Evolutionary conservation across 306 rosid genomes (phyloP), one percentile per base, ranked within the genome.

Genomic region (Purshia tridentata): DNA sequence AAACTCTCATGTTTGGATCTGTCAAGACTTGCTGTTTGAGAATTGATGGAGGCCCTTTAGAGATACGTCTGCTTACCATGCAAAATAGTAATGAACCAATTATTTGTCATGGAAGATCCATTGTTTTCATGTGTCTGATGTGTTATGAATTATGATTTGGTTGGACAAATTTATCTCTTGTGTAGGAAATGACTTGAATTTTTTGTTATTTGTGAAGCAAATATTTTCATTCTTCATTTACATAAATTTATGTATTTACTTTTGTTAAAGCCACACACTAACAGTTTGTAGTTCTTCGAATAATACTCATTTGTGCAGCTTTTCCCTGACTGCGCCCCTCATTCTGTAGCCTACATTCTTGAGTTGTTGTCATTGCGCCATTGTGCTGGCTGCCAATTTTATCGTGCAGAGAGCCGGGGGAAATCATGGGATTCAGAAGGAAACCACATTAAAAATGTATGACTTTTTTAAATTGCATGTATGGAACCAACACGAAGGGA

Each of bases 341-440:
- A 80, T 72, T 85, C 97, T n/a, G 91, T 94, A 44, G 77, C 86
- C 73, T 89, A 89, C 87, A 85, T 94, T 82, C 88, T 91, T 22
- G 84, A 86, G 76, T 65, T 94, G 82, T 82, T 94, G 86, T n/a
- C 75, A 58, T 72, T 91, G 81, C 85, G 80, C 72, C 97, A 89
- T 66, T 91, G 96, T 68, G 97, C 99, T 14, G 99, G 99, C 58
- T 94, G 96, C 79, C 90, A 89, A 72, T 89, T 94, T 70, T 88
- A 88, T 84, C 99, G 97, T 19, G 95, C 97, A 9, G 99, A 94
- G 83, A 58, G 86, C 72, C 86, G 95, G 65, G 97, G 96, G 19
- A 71, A 81, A 49, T 83, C 79, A 52, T 94, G 99, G 99, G 97
- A 91, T 75, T 81, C 89, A 16, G 84, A 86, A 76, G 99, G 99